A percentile compares a stretch with the other conserved stretches of the same genome.
phyloP scores from a whole-genome alignment of 805 yeast genomes.

The Lipomyces yamanashiensis region DNA sequence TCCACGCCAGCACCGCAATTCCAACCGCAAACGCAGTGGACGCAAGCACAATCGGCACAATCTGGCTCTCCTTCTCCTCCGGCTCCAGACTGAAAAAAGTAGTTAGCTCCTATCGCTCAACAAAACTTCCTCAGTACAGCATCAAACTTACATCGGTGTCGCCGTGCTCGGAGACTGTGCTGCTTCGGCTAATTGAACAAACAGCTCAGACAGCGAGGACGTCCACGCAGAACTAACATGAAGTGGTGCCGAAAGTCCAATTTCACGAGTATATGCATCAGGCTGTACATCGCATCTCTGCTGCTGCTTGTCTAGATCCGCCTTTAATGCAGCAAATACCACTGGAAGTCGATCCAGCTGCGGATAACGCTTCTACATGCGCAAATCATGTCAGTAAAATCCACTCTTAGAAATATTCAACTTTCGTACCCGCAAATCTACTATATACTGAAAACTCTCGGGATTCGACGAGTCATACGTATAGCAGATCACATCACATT shows the following conservation, averaged over 20 bases:
- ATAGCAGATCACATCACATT: constrained; percentile 89
- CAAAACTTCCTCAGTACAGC: not conserved
- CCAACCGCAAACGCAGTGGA: constrained; percentile 73
- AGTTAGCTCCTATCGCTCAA: not conserved
- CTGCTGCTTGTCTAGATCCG: constrained; percentile 94
- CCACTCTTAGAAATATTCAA: too few relatives aligned
- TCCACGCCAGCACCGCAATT: constrained; percentile 65
- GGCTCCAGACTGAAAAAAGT: constrained; percentile 45
- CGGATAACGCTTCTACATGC: constrained; percentile 53
- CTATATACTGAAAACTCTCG: constrained; percentile 83
- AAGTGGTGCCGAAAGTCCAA: constrained; percentile 76
- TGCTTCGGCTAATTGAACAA: constrained; percentile 85
- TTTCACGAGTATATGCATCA: constrained; percentile 73
- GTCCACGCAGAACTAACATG: constrained; percentile 93
- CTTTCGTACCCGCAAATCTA: constrained; percentile 60
- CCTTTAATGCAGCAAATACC: constrained; percentile 88
- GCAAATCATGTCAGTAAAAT: not conserved
- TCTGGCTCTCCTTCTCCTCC: constrained; percentile 57
- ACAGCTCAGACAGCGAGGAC: constrained; percentile 75
- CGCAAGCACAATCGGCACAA: constrained; percentile 62
- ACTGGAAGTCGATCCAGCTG: constrained; percentile 71
- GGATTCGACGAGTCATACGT: constrained; percentile 96
- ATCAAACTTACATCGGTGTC: constrained; percentile 50
- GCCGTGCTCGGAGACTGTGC: constrained; percentile 77
- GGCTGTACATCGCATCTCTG: constrained; percentile 87